Base-by-base conservation (phyloP, 768 basidiomycete species). In the Leccinum disarticulatum region DNA sequence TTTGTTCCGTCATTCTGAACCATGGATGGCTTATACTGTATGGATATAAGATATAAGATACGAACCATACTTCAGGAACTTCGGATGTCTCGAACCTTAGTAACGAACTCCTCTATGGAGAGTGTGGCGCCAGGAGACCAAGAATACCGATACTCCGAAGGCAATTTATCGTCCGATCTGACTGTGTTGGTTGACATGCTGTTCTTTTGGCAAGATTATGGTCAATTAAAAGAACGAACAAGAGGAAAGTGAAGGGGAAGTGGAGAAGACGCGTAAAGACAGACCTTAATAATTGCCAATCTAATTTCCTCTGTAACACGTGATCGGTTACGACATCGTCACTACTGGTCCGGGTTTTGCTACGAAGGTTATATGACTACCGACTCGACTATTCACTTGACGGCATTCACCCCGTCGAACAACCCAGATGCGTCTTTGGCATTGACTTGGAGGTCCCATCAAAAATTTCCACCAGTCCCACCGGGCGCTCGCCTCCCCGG, bases 1-100 rank as follows among this genome's bases (percentile, higher is more conserved):
- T 89, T 90, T 0, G 79, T 86, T 4, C 88, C 89, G 59, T 90
- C 87, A 67, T 91, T 83, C 64, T 88, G 83, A 10, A 90, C 85
- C 87, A 90, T 87, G 17, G 88, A 90, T 1, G 90, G 89, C 55
- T 79, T 87, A 63, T 83, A 88, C 88, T 90, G 61, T n/a, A 41
- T 10, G 17, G 9, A 30, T 19, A 58, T 63, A 31, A 59, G 9
- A 30, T 19, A 58, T 63, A 31, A 59, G 60, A 36, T 7, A 33
- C 10, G 25, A 56, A 41, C 8, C 7, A 2, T 48, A 48, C 46
- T 31, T 33, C 13, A 25, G 56, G 17, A 22, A 14, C 7, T 27
- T 14, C 33, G 9, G 58, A 81, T 48, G 14, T 48, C 41, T 43
- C 41, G 8, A n/a, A 68, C 87, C 74, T 88, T 87, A 38, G 69